phyloP scores from a whole-genome alignment of 2,329 filamentous ascomycete species.

The Verticillium zaregamsianum region DNA sequence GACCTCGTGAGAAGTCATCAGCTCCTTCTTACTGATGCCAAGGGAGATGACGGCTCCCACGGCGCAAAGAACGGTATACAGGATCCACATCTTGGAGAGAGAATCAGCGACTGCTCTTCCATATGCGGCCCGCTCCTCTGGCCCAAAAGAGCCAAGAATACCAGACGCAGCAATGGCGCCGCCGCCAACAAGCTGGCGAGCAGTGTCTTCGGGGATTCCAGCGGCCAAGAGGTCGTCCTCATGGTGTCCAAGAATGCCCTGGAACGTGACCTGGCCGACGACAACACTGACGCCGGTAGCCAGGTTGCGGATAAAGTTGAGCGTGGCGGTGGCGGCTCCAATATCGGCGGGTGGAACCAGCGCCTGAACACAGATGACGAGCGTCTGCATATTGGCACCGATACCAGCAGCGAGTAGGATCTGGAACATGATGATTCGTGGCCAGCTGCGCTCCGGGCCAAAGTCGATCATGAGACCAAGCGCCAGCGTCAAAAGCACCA shows the following conservation, averaged over 20 bases:
- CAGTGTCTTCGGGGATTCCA: background rate
- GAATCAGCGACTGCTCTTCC: background rate
- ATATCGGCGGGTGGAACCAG: slow-evolving; percentile 58
- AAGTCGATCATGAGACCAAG: slow-evolving; percentile 62
- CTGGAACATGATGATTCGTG: slow-evolving; percentile 56
- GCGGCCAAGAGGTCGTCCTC: background rate
- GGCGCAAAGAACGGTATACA: background rate
- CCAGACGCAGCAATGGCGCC: background rate
- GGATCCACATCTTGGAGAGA: background rate
- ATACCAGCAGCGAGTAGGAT: slow-evolving; percentile 59
- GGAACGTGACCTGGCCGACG: slow-evolving; percentile 34
- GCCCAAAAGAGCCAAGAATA: background rate
- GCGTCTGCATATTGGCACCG: slow-evolving; percentile 65
- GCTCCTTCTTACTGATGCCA: background rate
- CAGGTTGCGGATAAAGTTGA: slow-evolving; percentile 65
- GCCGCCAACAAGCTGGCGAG: background rate
- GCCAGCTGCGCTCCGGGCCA: slow-evolving; percentile 47
- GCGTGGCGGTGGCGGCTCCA: slow-evolving; percentile 63
- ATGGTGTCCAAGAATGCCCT: background rate
- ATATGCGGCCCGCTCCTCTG: background rate
- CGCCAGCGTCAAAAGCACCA: slow-evolving; percentile 58
- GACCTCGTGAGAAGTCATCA: background rate
- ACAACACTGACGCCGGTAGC: slow-evolving; percentile 65
- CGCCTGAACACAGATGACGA: slow-evolving; percentile 64
- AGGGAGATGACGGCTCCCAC: background rate